A percentile compares a stretch with the other conserved stretches of the same genome.
Conservation (phyloP, 805 yeast species). For the Cyberlindnera mississippiensis region DNA sequence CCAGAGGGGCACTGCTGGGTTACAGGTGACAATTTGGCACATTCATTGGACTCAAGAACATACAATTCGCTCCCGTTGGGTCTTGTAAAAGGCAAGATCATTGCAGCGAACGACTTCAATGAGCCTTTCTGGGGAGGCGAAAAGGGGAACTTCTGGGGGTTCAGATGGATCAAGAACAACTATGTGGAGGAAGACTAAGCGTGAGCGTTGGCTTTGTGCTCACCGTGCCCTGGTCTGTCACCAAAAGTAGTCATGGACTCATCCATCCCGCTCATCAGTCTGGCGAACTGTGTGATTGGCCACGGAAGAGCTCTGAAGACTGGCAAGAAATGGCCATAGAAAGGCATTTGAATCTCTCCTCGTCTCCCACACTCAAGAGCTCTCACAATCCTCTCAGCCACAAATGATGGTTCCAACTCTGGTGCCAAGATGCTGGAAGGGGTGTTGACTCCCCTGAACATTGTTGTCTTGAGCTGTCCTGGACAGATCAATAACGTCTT, state of each 20-base stretch:
- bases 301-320: constrained; percentile 67
- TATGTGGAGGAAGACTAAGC: constrained; percentile 34
- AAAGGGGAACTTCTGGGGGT: constrained; percentile 43
- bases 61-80: constrained; percentile 91
- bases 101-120: constrained; percentile 61
- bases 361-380: constrained; percentile 58
- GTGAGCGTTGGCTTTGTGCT: neutral
- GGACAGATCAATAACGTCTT: constrained; percentile 79
- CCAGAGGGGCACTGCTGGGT: constrained; percentile 98
- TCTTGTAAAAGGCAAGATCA: constrained; percentile 79
- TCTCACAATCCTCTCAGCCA: constrained; percentile 55
- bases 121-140: constrained; percentile 39
- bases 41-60: constrained; percentile 83
- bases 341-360: constrained; percentile 70
- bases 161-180: constrained; percentile 51
- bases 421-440: constrained; percentile 82
- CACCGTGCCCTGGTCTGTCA: neutral
- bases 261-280: constrained; percentile 45
- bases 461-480: constrained; percentile 73
- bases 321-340: constrained; percentile 74
- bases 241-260: constrained; percentile 32
- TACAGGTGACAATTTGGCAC: constrained; percentile 89
- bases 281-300: constrained; percentile 46
- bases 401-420: constrained; percentile 61
- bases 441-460: constrained; percentile 72